Conservation (phyloP, 2,329 filamentous ascomycete genomes). For the Paracoccidioides lutzii region DNA sequence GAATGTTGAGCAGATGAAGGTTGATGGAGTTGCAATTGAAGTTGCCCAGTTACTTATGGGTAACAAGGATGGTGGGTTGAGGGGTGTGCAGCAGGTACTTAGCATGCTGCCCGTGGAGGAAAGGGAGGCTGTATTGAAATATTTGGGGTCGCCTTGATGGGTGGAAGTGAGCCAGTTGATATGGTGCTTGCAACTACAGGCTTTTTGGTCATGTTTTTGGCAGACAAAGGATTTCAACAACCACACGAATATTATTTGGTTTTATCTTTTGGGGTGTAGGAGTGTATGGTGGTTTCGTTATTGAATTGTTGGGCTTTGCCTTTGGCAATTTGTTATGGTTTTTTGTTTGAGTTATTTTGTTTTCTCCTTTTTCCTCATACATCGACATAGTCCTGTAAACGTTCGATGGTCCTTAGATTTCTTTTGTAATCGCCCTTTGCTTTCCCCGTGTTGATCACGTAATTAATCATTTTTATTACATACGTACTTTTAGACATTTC, state of each 20-base stretch:
- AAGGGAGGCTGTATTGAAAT: slow-evolving; percentile 67
- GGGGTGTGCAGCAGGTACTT: slow-evolving; percentile 74
- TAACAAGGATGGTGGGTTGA: slow-evolving; percentile 58
- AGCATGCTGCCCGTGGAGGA: slow-evolving; percentile 78
- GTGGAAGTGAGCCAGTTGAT: neutral
- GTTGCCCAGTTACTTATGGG: slow-evolving; percentile 55
- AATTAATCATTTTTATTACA: too few relatives aligned
- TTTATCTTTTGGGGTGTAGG: neutral
- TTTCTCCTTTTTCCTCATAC: neutral
- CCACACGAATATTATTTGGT: neutral
- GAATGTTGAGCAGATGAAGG: slow-evolving; percentile 75
- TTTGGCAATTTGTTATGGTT: neutral
- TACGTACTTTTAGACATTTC: too few relatives aligned
- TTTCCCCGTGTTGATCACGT: too few relatives aligned
- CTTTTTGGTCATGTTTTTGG: neutral
- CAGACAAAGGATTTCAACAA: neutral
- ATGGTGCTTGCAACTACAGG: neutral
- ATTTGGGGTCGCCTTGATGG: slow-evolving; percentile 23
- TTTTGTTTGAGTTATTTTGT: neutral
- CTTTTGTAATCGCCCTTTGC: neutral
- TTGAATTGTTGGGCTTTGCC: neutral
- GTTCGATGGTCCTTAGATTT: neutral
- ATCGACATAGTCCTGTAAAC: neutral
- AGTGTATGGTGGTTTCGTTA: neutral
- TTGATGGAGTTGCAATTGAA: slow-evolving; percentile 56